Percentiles rank a stretch among this genome's conserved stretches.
Evolutionary conservation across 2,329 filamentous ascomycete species (phyloP).

Genomic region (Epichloe typhina): DNA sequence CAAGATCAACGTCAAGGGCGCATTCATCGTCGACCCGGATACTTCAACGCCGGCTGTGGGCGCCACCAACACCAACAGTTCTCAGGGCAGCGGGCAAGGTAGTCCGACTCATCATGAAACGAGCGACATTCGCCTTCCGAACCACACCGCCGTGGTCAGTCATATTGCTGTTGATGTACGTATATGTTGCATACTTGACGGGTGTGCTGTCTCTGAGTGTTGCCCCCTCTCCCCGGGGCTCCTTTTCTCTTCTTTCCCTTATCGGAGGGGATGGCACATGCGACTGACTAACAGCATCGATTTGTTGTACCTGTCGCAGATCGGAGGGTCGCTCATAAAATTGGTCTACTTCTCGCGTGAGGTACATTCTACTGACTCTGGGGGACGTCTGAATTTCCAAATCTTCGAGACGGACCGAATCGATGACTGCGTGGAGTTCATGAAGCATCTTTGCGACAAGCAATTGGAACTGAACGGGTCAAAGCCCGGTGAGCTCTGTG

Average conservation of each 20-base stretch:
- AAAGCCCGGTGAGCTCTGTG: conserved; percentile 58
- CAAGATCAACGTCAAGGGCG: conserved; percentile 91
- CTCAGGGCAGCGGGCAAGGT: conserved; percentile 27
- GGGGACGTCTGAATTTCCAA: conserved; percentile 80
- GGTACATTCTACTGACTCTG: conserved; percentile 61
- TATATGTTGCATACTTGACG: conserved; percentile 9
- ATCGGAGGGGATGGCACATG: not conserved
- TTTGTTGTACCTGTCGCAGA: conserved; percentile 36
- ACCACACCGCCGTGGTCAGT: conserved; percentile 89
- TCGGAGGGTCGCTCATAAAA: conserved; percentile 90
- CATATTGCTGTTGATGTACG: conserved; percentile 92
- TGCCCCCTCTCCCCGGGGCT: not conserved
- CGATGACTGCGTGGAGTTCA: conserved; percentile 85
- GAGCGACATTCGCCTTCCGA: conserved; percentile 88
- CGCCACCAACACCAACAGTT: conserved; percentile 7
- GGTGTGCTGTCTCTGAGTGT: too few species aligned
- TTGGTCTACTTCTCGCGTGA: conserved; percentile 95
- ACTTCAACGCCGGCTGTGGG: conserved; percentile 35
- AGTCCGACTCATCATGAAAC: conserved; percentile 51
- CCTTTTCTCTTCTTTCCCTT: not conserved
- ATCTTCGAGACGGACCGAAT: conserved; percentile 94
- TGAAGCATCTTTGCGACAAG: conserved; percentile 72
- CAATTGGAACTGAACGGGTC: conserved; percentile 66
- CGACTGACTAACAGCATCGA: not conserved
- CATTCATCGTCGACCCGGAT: conserved; percentile 88